Base-by-base conservation (phyloP, 495 filamentous ascomycete species). In the Venustampulla echinocandica region DNA sequence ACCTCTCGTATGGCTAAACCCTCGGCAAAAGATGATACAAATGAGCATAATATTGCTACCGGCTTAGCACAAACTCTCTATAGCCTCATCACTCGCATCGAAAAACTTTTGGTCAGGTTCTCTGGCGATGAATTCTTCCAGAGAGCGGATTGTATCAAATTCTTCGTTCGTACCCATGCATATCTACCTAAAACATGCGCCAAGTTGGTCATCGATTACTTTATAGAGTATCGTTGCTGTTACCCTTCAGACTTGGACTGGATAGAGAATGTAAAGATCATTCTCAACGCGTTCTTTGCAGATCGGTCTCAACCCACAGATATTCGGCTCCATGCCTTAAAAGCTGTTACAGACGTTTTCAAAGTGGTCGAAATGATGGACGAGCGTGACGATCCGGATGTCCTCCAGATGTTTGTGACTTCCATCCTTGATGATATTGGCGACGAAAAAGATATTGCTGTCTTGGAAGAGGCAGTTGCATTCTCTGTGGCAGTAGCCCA, bases 201-300 rank as follows among this genome's bases (percentile, higher is more conserved):
- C 1, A 66, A 69, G 23, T 56, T 77, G 6, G 63, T 85, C 19
- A 68, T 85, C 28, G 69, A 75, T 10, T 68, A 81, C 50, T 80
- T 77, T 48, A 66, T 65, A 22, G 70, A 81, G 49, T 73, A 76
- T 44, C 67, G 76, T 21, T 79, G 79, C 44, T 86, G 84, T 50
- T 82, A 79, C 46, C 87, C 85, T 19, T 85, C 80, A 3, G 79
- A 80, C 57, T 60, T 66, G 11, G 61, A 74, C 7, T 95, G 86
- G 82, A 67, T 81, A 23, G 64, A 65, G 4, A 81, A 85, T 50
- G 74, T 81, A 19, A 71, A 63, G 19, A 64, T 71, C 6, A 64
- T 92, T 1, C 66, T 88, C 39, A 68, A 76, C 20, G 69, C 74
- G 10, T 82, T 95, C 52, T 76, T 90, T 42, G 74, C 71, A 27